Base-by-base conservation (phyloP, 805 yeast genomes). In the Cyberlindnera amylophila region DNA sequence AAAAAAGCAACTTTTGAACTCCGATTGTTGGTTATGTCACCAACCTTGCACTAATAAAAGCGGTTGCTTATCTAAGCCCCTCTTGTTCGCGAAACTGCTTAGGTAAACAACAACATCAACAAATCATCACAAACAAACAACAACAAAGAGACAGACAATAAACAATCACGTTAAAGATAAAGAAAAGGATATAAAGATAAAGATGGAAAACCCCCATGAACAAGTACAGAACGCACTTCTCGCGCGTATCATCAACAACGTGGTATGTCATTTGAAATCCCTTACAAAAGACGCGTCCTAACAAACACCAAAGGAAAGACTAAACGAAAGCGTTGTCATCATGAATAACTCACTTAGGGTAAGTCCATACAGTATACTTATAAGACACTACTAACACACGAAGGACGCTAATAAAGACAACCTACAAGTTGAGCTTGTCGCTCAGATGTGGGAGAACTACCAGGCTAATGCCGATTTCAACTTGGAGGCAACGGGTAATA, bases 131-230 rank as follows among this genome's bases (percentile, higher is more conserved):
- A 21, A 21, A 21, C 9, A 9, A 9, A 21, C 6, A 21, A 21
- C 24, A 21, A 21, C 6, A 21, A 9, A 6, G 24, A 21, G 24
- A 21, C 24, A 6, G 24, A 6, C 9, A 21, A 9, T 21, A 21
- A 21, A 21, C 24, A 21, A 21, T 6, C 39, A 36, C 11, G 17
- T 19, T 24, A 27, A n/a, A n/a, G n/a, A n/a, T n/a, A n/a, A n/a
- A n/a, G n/a, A n/a, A n/a, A n/a, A n/a, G n/a, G n/a, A n/a, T n/a
- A n/a, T n/a, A n/a, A n/a, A n/a, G n/a, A n/a, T n/a, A n/a, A n/a
- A n/a, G n/a, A 85, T 86, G 95, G 88, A 86, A 63, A 86, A 86
- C 54, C 96, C 96, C 4, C 90, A 86, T 56, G 90, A 85, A 54
- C 84, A 82, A 57, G 84, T 77, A 6, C 96, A 87, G 57, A 81